Base-by-base conservation (phyloP, 148 eudicot genomes). In the Oxyria digyna region DNA sequence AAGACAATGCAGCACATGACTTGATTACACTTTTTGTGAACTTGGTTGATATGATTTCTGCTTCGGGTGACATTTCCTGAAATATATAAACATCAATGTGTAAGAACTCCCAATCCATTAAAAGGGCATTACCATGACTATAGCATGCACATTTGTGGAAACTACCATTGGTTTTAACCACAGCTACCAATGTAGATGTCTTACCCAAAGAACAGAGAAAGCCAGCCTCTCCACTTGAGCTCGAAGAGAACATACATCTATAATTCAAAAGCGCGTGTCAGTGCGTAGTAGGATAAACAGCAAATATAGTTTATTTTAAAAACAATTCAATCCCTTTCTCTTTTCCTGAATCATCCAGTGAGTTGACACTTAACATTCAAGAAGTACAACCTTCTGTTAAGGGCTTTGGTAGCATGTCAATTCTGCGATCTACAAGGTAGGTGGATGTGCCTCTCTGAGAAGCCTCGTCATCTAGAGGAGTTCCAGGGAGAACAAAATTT, bases 371-470 rank as follows among this genome's bases (percentile, higher is more conserved):
- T 3, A 52, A 12, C n/a, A 69, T 6, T 46, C 35, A 64, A 71
- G 67, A 65, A 50, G 42, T 76, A 24, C 62, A 70, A 82, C 99
- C 99, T 91, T 94, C 99, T 17, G 99, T 94, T 57, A 94, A 78
- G 84, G 97, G 99, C 81, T 94, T 94, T 12, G 99, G 99, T 67
- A 94, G 93, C 99, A 94, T 94, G 85, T 94, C 99, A 78, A 91
- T 94, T 62, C 99, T 87, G 18, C 88, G 80, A 76, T 94, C 99
- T 72, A 94, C 99, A 67, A 94, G 99, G 75, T 94, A 94, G 69
- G 89, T 95, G 24, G 99, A 91, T 31, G 99, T 94, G 62, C 99
- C 99, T 77, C 99, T 83, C 80, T 85, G 92, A 69, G 99, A 73
- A 79, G 97, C 99, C 80, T 91, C 99, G 6, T 86, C 89, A 72